These are phyloP conservation scores for Pseudogymnoascus sp. DNA, from an alignment of 2,329 filamentous ascomycete species.

Conservation along the genomic window DNA sequence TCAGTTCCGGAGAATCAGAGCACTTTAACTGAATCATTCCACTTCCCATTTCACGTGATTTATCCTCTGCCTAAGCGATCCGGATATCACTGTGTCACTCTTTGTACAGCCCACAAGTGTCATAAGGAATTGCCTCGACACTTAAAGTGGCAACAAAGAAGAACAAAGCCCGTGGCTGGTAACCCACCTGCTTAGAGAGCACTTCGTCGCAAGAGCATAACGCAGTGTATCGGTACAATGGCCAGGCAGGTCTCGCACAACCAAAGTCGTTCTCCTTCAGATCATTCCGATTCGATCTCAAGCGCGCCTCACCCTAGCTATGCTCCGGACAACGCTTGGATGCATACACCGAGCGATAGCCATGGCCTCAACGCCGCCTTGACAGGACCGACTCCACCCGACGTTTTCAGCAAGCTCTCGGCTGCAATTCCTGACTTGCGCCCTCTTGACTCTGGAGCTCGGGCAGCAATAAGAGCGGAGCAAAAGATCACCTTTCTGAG, in stretches of 20 bases:
- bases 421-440: background rate
- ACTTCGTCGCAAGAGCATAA: background rate
- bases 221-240: background rate
- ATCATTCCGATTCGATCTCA: background rate
- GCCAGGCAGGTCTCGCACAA: background rate
- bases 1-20: background rate
- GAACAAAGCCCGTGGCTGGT: background rate
- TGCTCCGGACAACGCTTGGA: background rate
- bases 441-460: background rate
- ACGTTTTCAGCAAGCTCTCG: background rate
- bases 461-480: background rate
- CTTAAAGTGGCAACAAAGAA: background rate
- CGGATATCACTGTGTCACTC: background rate
- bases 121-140: background rate
- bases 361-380: background rate
- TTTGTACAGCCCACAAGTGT: background rate
- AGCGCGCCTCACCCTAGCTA: background rate
- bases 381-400: background rate
- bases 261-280: background rate
- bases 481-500: slow-evolving; percentile 29
- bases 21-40: background rate
- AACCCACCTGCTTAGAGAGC: background rate
- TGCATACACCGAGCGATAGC: background rate
- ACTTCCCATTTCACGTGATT: background rate
- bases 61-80: background rate